A percentile compares a stretch with the other conserved stretches of the same genome.
Conservation (phyloP, 805 yeast species). For the Candida chauliodis region DNA sequence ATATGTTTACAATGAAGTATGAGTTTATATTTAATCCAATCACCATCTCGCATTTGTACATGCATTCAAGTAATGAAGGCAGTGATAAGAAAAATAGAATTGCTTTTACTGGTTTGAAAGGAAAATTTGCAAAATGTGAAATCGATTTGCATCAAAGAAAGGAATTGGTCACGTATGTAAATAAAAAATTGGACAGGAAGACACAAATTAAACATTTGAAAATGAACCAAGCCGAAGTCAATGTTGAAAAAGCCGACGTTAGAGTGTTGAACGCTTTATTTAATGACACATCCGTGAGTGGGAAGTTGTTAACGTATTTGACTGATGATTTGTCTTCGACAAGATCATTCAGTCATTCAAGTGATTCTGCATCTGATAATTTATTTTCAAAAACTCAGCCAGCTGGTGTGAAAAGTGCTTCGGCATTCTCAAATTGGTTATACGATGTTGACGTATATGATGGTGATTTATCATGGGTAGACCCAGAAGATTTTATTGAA, state of each 20-base stretch:
- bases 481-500: slow-evolving; percentile 72
- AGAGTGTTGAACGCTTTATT: slow-evolving; percentile 64
- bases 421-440: slow-evolving; percentile 19
- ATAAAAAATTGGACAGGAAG: slow-evolving; percentile 32
- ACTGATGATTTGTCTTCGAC: slow-evolving; percentile 10
- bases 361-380: background rate
- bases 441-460: slow-evolving; percentile 23
- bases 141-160: slow-evolving; percentile 41
- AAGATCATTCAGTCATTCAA: slow-evolving; percentile 4
- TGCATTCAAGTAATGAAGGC: slow-evolving; percentile 24
- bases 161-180: slow-evolving; percentile 32
- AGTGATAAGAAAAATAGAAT: slow-evolving; percentile 19
- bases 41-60: slow-evolving; percentile 33
- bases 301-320: slow-evolving; percentile 19
- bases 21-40: slow-evolving; percentile 39
- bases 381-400: slow-evolving; percentile 1
- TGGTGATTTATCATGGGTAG: slow-evolving; percentile 57
- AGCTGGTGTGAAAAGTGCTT: background rate
- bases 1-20: slow-evolving; percentile 39
- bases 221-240: slow-evolving; percentile 66
- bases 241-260: slow-evolving; percentile 64
- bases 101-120: slow-evolving; percentile 38
- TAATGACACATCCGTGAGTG: slow-evolving; percentile 46
- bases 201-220: slow-evolving; percentile 48
- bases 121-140: slow-evolving; percentile 28